Percentiles rank a stretch among this genome's conserved stretches.
Evolutionary conservation across 176 grass and related monocot species (phyloP).

Genomic region (Thalia dealbata): DNA sequence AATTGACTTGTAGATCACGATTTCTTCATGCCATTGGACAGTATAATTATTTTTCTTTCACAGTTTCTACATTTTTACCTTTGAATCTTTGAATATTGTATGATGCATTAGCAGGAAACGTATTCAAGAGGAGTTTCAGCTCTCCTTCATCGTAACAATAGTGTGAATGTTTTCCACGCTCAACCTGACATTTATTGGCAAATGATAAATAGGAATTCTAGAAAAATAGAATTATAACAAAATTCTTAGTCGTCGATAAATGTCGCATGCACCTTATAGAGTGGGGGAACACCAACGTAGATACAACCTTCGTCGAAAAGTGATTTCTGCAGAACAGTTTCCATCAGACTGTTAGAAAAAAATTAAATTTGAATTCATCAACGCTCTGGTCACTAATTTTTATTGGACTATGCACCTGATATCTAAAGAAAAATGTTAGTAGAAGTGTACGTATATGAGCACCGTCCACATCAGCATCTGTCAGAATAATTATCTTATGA

Average conservation of each 20-base stretch:
- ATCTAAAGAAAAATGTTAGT: conserved; percentile 99
- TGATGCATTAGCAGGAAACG: conserved; percentile 70
- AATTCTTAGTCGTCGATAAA: not conserved
- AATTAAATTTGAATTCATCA: conserved; percentile 1
- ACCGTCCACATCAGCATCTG: conserved; percentile 97
- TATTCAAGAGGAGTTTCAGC: conserved; percentile 57
- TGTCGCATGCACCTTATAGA: conserved; percentile 60
- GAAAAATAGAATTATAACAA: not conserved
- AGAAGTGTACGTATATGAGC: conserved; percentile 94
- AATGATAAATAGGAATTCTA: not conserved
- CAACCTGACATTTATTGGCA: conserved; percentile 45
- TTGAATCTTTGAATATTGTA: conserved; percentile 90
- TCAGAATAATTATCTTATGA: conserved; percentile 94
- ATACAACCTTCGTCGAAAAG: conserved; percentile 96
- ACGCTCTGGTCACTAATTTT: not conserved
- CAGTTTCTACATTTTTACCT: conserved; percentile 32
- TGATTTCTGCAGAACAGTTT: conserved; percentile 48
- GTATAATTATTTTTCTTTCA: not conserved
- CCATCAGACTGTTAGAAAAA: not conserved
- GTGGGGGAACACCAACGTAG: conserved; percentile 91
- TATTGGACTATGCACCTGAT: conserved; percentile 45
- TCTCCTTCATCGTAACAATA: conserved; percentile 83
- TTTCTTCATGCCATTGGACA: not conserved
- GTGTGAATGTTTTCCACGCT: conserved; percentile 83
- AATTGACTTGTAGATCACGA: not conserved